phyloP scores from a whole-genome alignment of 352 stramenopile genomes.

The Pythium periplocum region DNA sequence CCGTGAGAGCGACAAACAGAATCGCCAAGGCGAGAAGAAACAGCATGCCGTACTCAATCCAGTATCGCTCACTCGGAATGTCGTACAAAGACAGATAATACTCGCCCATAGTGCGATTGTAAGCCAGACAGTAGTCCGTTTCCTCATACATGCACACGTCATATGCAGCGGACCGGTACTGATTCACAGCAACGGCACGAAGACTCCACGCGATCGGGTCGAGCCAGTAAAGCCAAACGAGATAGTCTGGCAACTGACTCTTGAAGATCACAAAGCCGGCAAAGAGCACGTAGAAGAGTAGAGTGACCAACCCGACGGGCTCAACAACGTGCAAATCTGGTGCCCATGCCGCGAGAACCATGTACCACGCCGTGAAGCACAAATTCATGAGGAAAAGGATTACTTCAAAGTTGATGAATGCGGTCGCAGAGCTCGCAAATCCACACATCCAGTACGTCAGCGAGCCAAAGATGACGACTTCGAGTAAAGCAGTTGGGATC shows the following conservation, averaged over 20 bases:
- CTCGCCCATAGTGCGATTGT: constrained; percentile 22
- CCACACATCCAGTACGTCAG: constrained; percentile 80
- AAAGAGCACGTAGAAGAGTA: constrained; percentile 32
- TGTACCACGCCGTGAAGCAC: constrained; percentile 22
- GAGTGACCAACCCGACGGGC: constrained; percentile 18
- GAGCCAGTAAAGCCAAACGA: constrained; percentile 31
- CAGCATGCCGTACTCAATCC: constrained; percentile 19
- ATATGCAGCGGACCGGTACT: constrained; percentile 19
- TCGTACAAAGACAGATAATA: constrained; percentile 22
- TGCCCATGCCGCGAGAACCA: constrained; percentile 15
- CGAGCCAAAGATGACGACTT: constrained; percentile 66
- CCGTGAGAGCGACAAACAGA: constrained; percentile 20
- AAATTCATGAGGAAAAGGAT: constrained; percentile 26
- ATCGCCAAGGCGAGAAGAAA: constrained; percentile 17
- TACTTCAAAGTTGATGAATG: constrained; percentile 28
- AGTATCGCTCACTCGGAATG: constrained; percentile 20
- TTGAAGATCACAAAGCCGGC: constrained; percentile 30
- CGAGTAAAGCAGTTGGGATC: constrained; percentile 28
- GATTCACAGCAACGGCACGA: constrained; percentile 19
- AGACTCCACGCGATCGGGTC: constrained; percentile 32
- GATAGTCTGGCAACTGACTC: constrained; percentile 21
- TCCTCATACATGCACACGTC: constrained; percentile 18
- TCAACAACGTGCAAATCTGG: constrained; percentile 22
- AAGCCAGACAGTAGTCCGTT: constrained; percentile 16
- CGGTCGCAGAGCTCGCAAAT: constrained; percentile 6